A percentile compares a stretch with the other conserved stretches of the same genome.
Evolutionary conservation across 2,329 filamentous ascomycete species (phyloP).

Genomic region (Fusarium tuaranense): DNA sequence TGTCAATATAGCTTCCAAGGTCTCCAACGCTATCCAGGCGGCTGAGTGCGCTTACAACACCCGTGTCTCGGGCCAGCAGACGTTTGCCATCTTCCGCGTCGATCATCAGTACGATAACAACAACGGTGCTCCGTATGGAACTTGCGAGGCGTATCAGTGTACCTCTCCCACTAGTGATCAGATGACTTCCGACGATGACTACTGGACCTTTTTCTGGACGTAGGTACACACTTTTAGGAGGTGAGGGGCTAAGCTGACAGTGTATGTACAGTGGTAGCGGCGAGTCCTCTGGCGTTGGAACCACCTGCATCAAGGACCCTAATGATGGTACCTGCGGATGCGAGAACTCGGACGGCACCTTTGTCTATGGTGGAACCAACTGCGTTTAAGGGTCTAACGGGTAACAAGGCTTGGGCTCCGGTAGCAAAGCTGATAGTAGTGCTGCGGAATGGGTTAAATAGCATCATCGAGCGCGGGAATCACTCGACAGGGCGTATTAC

Average conservation of each 20-base stretch:
- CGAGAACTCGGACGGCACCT: constrained; percentile 41
- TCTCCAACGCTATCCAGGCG: constrained; percentile 40
- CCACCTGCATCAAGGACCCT: constrained; percentile 40
- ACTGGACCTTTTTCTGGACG: constrained; percentile 45
- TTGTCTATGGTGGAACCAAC: constrained; percentile 31
- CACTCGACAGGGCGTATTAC: background rate
- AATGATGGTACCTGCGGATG: constrained; percentile 40
- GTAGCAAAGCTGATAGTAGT: background rate
- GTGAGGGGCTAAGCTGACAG: background rate
- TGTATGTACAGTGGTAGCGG: constrained; percentile 24
- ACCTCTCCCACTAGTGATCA: constrained; percentile 25
- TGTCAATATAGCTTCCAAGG: constrained; percentile 33
- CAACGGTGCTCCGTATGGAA: constrained; percentile 41
- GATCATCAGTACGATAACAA: constrained; percentile 42
- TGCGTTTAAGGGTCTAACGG: constrained; percentile 20
- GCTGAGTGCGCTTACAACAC: constrained; percentile 44
- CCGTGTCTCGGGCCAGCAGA: constrained; percentile 40
- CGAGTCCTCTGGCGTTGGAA: constrained; percentile 38
- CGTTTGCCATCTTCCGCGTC: constrained; percentile 40
- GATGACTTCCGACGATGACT: constrained; percentile 32
- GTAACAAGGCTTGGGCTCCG: background rate
- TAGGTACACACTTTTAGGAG: constrained; percentile 10
- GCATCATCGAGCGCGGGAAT: background rate
- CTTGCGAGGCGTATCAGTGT: constrained; percentile 38
- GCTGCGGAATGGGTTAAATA: background rate